Percentiles rank a stretch among this genome's conserved stretches.
phyloP scores from a whole-genome alignment of 2,329 filamentous ascomycete species.

The Xylariaceae sp. region DNA sequence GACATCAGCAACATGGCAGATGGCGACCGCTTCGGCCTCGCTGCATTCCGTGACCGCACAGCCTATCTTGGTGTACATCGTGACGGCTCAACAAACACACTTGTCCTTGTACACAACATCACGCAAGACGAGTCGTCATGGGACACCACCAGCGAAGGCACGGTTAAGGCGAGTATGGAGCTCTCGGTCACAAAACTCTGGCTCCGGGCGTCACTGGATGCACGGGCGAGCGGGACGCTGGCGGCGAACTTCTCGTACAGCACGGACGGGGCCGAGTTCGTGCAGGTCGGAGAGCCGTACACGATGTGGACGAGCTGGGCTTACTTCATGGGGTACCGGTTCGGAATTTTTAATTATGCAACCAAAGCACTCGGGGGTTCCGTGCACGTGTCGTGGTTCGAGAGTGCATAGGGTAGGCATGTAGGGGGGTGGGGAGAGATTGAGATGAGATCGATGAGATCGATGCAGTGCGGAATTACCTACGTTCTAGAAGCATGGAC shows the following conservation, averaged over 20 bases:
- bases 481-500: too few relatives aligned
- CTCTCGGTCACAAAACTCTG: slow-evolving; percentile 33
- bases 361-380: slow-evolving; percentile 1
- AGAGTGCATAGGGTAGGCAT: not conserved
- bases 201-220: slow-evolving; percentile 35
- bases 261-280: slow-evolving; percentile 38
- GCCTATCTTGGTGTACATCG: slow-evolving; percentile 49
- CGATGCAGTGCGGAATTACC: too few relatives aligned
- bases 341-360: slow-evolving; percentile 41
- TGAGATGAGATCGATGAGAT: not conserved
- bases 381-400: not conserved
- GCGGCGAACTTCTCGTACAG: slow-evolving; percentile 40
- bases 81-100: slow-evolving; percentile 27
- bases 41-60: slow-evolving; percentile 47
- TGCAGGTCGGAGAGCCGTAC: slow-evolving; percentile 31
- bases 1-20: slow-evolving; percentile 44
- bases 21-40: slow-evolving; percentile 49
- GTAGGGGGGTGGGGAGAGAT: not conserved
- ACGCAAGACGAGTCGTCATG: slow-evolving; percentile 34
- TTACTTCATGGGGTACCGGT: slow-evolving; percentile 46
- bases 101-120: slow-evolving; percentile 36
- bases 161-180: slow-evolving; percentile 29
- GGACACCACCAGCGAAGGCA: slow-evolving; percentile 28
- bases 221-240: slow-evolving; percentile 28
- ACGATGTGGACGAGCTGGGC: slow-evolving; percentile 39